phyloP scores from a whole-genome alignment of 495 filamentous ascomycete genomes.

The Lophium mytilinum region DNA sequence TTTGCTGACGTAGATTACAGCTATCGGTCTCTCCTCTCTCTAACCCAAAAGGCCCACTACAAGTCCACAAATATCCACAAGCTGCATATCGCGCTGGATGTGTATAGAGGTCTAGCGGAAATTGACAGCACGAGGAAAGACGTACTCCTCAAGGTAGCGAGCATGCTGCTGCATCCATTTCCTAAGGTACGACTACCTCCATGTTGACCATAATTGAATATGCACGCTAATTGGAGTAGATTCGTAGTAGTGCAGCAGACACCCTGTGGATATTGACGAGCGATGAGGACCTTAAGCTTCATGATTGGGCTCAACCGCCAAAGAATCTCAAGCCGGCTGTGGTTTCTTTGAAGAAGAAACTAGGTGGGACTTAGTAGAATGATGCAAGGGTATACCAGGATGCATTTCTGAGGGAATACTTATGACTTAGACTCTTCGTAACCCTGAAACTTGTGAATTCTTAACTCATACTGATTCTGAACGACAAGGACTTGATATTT shows the following conservation, averaged over 20 bases:
- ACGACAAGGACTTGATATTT: too few species aligned
- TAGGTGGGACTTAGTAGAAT: not conserved
- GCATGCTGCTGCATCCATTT: constrained; percentile 56
- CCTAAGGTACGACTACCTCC: constrained; percentile 42
- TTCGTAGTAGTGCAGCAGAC: constrained; percentile 37
- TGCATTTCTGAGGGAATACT: too few species aligned
- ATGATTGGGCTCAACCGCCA: constrained; percentile 19
- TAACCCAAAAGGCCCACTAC: constrained; percentile 69
- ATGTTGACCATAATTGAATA: not conserved
- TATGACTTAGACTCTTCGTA: too few species aligned
- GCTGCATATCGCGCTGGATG: constrained; percentile 65
- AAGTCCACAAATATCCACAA: constrained; percentile 72
- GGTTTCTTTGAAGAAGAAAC: not conserved
- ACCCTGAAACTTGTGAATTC: too few species aligned
- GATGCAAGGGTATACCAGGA: not conserved
- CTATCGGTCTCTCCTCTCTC: constrained; percentile 53
- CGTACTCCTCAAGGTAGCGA: constrained; percentile 47
- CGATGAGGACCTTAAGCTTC: constrained; percentile 18
- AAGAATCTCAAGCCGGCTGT: constrained; percentile 15
- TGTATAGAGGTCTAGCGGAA: constrained; percentile 60
- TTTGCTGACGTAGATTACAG: constrained; percentile 28
- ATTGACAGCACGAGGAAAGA: constrained; percentile 36
- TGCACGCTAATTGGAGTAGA: constrained; percentile 6
- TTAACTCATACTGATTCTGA: too few species aligned
- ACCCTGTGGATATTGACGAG: constrained; percentile 31